These are phyloP conservation scores for Bifiguratus adelaidae DNA, from an alignment of 192 early-diverging fungal genomes.

Conservation along the genomic window DNA sequence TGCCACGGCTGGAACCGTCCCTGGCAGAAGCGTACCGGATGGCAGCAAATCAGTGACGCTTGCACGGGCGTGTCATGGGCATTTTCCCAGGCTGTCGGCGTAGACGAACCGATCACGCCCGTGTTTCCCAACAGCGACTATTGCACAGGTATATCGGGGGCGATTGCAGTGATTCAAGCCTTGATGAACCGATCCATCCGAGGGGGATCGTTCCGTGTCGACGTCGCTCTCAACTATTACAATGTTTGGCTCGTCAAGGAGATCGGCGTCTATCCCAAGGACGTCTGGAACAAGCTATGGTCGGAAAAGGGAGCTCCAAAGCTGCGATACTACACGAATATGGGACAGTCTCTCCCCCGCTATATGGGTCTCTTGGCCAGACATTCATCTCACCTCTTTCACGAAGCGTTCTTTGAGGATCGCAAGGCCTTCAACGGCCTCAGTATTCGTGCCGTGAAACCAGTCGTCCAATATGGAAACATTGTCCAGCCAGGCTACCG, in stretches of 20 bases:
- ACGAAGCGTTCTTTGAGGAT: too few relatives aligned
- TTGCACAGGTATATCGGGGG: too few relatives aligned
- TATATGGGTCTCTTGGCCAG: too few relatives aligned
- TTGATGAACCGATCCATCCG: neutral
- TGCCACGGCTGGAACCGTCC: conserved; percentile 7
- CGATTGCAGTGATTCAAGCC: neutral
- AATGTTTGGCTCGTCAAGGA: neutral
- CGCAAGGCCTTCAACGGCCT: too few relatives aligned
- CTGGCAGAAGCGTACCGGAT: conserved; percentile 1
- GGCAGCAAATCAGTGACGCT: conserved; percentile 6
- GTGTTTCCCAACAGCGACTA: too few relatives aligned
- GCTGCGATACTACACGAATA: too few relatives aligned
- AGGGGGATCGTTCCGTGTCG: conserved; percentile 3
- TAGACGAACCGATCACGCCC: too few relatives aligned
- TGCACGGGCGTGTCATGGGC: conserved; percentile 1
- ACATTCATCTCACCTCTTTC: too few relatives aligned
- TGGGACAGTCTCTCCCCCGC: too few relatives aligned
- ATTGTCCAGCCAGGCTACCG: neutral
- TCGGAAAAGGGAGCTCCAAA: neutral
- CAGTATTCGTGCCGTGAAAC: too few relatives aligned
- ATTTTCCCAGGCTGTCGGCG: conserved; percentile 2
- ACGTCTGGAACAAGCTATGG: neutral
- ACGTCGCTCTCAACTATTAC: conserved; percentile 7
- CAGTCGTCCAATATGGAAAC: neutral
- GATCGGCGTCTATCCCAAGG: neutral